Base-by-base conservation (phyloP, 345 rosid genomes). In the Trapa incisa region DNA sequence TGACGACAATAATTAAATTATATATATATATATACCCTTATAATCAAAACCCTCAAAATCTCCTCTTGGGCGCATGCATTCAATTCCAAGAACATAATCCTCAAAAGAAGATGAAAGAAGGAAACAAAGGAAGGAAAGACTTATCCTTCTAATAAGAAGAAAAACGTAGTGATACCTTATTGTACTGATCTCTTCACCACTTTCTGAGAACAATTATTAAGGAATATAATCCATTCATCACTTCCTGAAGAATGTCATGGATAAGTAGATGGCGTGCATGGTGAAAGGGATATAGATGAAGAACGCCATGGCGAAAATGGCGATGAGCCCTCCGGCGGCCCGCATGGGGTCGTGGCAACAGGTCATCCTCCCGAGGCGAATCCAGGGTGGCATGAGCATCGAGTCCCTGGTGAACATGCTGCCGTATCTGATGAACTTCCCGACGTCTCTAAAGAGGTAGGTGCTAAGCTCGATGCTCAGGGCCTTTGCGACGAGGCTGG, bases 301-400 rank as follows among this genome's bases (percentile, higher is more conserved):
- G 2, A 68, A 61, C 16, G 73, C 73, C 6, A 79, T 53, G 15
- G 37, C 4, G 11, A 76, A 74, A 62, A 81, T 64, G 1, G 73
- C 75, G 0, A 75, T 65, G 37, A 81, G 71, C 16, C 62, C 35
- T 3, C 58, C 60, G 3, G 64, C 58, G 0, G 83, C 74, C 22
- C 47, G 35, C 11, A 74, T 43, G 0, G 78, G 61, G 37, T 68
- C 17, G 10, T 6, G 42, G 14, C 75, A 70, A 39, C 76, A 77
- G 0, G 73, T 17, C n/a, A 80, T 17, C 75, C 45, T 72, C 67
- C 83, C 83, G 0, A 81, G 66, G 71, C 52, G 76, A 4, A 77
- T 67, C 74, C 52, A 43, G 43, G 0, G 68, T 66, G 22, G 86
- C 73, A 0, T 68, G 17, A 77, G 41, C 45, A 72, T 32, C 5